Percentiles rank a stretch among this genome's conserved stretches.
Evolutionary conservation across 345 rosid genomes (phyloP).

Genomic region (Adansonia digitata): DNA sequence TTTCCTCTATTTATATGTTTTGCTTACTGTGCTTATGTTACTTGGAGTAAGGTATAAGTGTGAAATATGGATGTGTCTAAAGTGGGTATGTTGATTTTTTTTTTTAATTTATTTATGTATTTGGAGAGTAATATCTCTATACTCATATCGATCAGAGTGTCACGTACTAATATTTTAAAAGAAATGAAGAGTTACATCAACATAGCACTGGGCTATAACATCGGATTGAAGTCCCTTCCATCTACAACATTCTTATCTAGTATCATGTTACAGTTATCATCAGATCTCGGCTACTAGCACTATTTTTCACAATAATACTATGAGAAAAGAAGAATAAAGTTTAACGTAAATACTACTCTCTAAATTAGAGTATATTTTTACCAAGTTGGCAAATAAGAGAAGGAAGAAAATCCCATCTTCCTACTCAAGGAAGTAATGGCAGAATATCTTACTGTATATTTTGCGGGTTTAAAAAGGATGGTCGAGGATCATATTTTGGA

Average conservation of each 20-base stretch:
- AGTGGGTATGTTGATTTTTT: no score
- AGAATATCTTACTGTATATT: conserved; percentile 27
- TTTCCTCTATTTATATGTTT: no score
- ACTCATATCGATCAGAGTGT: no score
- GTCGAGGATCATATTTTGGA: conserved; percentile 15
- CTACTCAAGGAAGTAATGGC: conserved; percentile 7
- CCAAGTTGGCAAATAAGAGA: conserved; percentile 29
- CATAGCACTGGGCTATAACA: background rate
- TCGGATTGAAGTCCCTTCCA: background rate
- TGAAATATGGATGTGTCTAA: no score
- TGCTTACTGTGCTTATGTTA: no score
- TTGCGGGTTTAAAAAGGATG: conserved; percentile 10
- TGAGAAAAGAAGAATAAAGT: conserved; percentile 12
- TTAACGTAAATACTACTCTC: conserved; percentile 6
- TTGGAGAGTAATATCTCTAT: no score
- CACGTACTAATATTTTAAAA: no score
- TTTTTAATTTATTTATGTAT: no score
- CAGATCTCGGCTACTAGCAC: background rate
- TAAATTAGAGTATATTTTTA: conserved; percentile 15
- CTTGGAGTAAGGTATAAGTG: no score
- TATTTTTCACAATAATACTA: background rate
- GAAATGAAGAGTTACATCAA: no score
- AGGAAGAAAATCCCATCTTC: conserved; percentile 19
- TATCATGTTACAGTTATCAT: background rate
- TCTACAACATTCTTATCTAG: background rate